These are phyloP conservation scores for Penicillium crustosum DNA, from an alignment of 2,329 filamentous ascomycete genomes.

Conservation along the genomic window DNA sequence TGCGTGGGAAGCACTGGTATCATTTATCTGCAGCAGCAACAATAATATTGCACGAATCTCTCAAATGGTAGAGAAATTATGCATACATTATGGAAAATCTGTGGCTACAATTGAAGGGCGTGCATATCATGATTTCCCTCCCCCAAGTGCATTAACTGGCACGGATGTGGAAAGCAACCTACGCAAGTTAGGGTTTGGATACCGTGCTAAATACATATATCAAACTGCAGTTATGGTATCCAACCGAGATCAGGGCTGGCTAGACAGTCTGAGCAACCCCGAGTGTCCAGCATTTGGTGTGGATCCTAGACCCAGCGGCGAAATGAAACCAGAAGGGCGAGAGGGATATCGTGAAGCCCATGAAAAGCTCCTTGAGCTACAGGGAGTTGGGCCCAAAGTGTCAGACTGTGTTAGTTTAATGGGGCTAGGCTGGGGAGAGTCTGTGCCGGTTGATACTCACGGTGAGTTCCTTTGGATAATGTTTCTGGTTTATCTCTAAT, in stretches of 20 bases:
- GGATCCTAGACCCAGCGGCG: slow-evolving; percentile 45
- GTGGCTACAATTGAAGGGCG: slow-evolving; percentile 69
- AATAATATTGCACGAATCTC: slow-evolving; percentile 96
- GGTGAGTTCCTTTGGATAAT: slow-evolving; percentile 39
- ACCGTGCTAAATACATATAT: slow-evolving; percentile 88
- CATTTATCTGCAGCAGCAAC: slow-evolving; percentile 98
- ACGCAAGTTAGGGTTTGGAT: slow-evolving; percentile 85
- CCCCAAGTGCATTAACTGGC: slow-evolving; percentile 69
- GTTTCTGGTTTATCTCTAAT: slow-evolving; percentile 4
- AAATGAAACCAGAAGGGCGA: slow-evolving; percentile 52
- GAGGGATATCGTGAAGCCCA: slow-evolving; percentile 78
- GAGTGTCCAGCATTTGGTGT: slow-evolving; percentile 62
- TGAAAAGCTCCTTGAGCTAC: slow-evolving; percentile 71
- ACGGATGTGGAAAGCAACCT: slow-evolving; percentile 76
- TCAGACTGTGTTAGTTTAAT: slow-evolving; percentile 96
- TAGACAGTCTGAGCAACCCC: slow-evolving; percentile 75
- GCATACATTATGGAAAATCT: slow-evolving; percentile 75
- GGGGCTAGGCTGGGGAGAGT: slow-evolving; percentile 93
- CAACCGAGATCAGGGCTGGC: slow-evolving; percentile 68
- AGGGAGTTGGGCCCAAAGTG: slow-evolving; percentile 94
- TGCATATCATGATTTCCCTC: slow-evolving; percentile 83
- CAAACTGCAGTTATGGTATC: slow-evolving; percentile 77
- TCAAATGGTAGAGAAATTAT: slow-evolving; percentile 94
- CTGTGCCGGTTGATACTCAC: slow-evolving; percentile 95
- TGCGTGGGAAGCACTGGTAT: slow-evolving; percentile 89